These are phyloP conservation scores for Saksenaea vasiformis DNA, from an alignment of 371 early-diverging fungal species.

Conservation along the genomic window DNA sequence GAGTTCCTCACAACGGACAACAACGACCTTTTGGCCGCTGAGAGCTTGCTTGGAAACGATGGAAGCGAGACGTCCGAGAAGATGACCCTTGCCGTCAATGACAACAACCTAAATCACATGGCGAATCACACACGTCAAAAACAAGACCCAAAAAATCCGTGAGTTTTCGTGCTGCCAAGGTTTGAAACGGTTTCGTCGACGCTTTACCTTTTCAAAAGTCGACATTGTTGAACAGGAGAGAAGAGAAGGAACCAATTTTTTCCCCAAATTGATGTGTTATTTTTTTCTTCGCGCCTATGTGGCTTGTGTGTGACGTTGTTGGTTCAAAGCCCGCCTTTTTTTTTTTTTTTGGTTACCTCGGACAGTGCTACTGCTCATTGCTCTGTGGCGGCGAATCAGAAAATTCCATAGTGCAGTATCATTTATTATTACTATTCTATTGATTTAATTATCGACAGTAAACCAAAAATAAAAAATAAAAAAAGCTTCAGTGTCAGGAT, in stretches of 20 bases:
- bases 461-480: too few relatives aligned
- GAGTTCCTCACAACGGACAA: slow-evolving; percentile 98
- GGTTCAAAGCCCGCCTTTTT: background rate
- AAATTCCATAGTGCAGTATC: too few relatives aligned
- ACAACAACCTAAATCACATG: slow-evolving; percentile 84
- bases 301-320: slow-evolving; percentile 5
- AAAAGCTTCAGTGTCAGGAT: too few relatives aligned
- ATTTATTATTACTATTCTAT: too few relatives aligned
- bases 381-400: too few relatives aligned
- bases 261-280: slow-evolving; percentile 6
- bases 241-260: slow-evolving; percentile 18
- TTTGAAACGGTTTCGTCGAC: background rate
- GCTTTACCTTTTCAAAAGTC: slow-evolving; percentile 48
- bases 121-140: background rate
- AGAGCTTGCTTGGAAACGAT: slow-evolving; percentile 99
- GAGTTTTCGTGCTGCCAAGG: background rate
- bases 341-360: too few relatives aligned
- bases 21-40: slow-evolving; percentile 96
- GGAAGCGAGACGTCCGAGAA: slow-evolving; percentile 98
- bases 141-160: background rate
- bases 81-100: slow-evolving; percentile 99
- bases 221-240: slow-evolving; percentile 28
- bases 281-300: slow-evolving; percentile 7
- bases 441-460: too few relatives aligned
- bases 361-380: too few relatives aligned